Evolutionary conservation across 2,329 filamentous ascomycete genomes (phyloP).

Genomic region (Thelonectria rubi): DNA sequence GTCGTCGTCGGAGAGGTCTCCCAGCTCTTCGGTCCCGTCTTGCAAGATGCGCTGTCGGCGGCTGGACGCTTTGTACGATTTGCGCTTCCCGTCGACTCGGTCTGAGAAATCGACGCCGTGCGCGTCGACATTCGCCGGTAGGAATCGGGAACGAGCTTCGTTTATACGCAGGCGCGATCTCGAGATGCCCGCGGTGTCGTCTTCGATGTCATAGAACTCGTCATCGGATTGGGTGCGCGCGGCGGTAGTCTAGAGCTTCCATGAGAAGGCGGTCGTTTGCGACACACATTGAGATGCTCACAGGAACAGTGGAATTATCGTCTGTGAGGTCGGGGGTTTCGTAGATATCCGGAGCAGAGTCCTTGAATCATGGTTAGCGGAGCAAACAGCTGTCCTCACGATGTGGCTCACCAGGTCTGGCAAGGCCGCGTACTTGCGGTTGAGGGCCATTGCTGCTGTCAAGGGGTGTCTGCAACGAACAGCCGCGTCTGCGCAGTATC

Average conservation of each 20-base stretch:
- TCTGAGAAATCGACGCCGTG: constrained; percentile 88
- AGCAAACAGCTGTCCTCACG: constrained; percentile 10
- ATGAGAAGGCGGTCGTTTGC: constrained; percentile 36
- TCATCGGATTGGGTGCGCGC: constrained; percentile 67
- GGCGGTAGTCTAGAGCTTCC: constrained; percentile 58
- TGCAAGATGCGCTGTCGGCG: constrained; percentile 70
- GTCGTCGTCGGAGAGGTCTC: constrained; percentile 78
- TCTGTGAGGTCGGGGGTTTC: constrained; percentile 94
- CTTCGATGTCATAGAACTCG: constrained; percentile 70
- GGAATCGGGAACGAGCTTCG: constrained; percentile 82
- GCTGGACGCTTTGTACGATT: constrained; percentile 81
- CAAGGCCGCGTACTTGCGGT: constrained; percentile 82
- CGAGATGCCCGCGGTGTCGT: constrained; percentile 74
- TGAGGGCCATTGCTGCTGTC: constrained; percentile 71
- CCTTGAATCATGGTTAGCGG: constrained; percentile 59
- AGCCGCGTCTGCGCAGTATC: constrained; percentile 6
- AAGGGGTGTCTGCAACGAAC: background rate
- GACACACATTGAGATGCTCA: constrained; percentile 55
- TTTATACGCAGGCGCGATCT: constrained; percentile 79
- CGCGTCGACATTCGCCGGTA: constrained; percentile 78
- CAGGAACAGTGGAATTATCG: constrained; percentile 85
- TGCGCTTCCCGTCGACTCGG: constrained; percentile 81
- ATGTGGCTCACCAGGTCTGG: constrained; percentile 73
- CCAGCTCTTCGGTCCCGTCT: constrained; percentile 72
- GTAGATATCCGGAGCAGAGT: constrained; percentile 93